Conservation (phyloP, 2,329 filamentous ascomycete genomes). For the Penicillium sp. region DNA sequence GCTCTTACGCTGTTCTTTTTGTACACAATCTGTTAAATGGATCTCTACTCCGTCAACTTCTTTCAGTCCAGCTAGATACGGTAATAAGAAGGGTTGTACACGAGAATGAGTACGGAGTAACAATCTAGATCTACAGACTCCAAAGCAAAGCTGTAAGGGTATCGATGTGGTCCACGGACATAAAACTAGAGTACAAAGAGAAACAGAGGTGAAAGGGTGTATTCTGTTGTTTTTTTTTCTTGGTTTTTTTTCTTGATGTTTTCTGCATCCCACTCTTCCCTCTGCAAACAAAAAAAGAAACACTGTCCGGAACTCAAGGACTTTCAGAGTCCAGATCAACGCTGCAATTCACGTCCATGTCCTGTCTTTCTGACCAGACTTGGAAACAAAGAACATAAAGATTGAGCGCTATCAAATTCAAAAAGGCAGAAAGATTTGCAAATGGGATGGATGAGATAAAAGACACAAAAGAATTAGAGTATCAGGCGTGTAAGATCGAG, state of each 20-base stretch:
- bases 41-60: background rate
- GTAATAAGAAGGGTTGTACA: background rate
- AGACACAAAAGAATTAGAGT: constrained; percentile 30
- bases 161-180: constrained; percentile 34
- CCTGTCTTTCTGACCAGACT: background rate
- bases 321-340: background rate
- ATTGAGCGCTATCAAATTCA: constrained; percentile 8
- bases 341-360: background rate
- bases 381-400: constrained; percentile 1
- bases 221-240: constrained; percentile 15
- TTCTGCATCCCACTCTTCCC: constrained; percentile 12
- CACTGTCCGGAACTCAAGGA: background rate
- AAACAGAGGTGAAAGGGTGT: constrained; percentile 13
- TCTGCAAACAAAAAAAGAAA: constrained; percentile 8
- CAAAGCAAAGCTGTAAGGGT: constrained; percentile 31
- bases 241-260: constrained; percentile 10
- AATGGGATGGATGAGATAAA: constrained; percentile 22
- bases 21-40: constrained; percentile 3
- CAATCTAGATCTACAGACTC: background rate
- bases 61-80: background rate
- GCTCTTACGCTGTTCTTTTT: background rate
- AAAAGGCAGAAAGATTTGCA: constrained; percentile 20
- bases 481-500: constrained; percentile 19
- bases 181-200: constrained; percentile 32
- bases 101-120: background rate